phyloP scores from a whole-genome alignment of 495 filamentous ascomycete genomes.

The Penicillium argentinense region DNA sequence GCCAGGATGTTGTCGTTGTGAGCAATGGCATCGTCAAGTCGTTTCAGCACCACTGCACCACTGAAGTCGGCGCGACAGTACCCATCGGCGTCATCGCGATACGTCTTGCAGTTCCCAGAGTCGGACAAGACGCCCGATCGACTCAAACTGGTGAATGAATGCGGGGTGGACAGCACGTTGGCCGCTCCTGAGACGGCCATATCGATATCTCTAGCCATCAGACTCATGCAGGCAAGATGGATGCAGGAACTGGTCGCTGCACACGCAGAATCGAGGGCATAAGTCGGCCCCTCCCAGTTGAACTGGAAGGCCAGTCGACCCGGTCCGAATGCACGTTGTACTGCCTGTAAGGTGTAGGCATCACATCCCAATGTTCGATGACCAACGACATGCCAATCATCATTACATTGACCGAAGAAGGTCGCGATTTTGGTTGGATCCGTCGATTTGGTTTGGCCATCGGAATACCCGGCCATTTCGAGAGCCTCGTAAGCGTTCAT shows the following conservation, averaged over 20 bases:
- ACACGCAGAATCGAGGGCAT: conserved; percentile 82
- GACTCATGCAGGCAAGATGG: conserved; percentile 71
- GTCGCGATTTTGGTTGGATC: conserved; percentile 74
- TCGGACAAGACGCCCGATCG: conserved; percentile 75
- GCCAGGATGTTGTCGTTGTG: conserved; percentile 44
- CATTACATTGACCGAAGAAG: conserved; percentile 83
- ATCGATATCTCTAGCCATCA: conserved; percentile 75
- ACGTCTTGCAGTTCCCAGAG: conserved; percentile 73
- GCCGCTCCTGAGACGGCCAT: conserved; percentile 77
- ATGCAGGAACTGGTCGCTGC: conserved; percentile 77
- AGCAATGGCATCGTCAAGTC: conserved; percentile 42
- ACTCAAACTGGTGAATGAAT: conserved; percentile 74
- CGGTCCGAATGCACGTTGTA: conserved; percentile 76
- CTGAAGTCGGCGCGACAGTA: conserved; percentile 68
- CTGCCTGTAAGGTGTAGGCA: conserved; percentile 86
- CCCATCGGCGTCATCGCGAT: conserved; percentile 70
- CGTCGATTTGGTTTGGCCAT: conserved; percentile 75
- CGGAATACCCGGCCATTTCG: conserved; percentile 81
- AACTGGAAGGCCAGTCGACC: conserved; percentile 81
- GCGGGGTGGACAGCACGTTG: conserved; percentile 74
- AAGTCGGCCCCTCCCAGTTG: conserved; percentile 77
- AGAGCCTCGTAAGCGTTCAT: conserved; percentile 82
- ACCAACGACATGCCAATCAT: conserved; percentile 87
- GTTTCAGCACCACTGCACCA: conserved; percentile 41
- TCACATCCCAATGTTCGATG: conserved; percentile 77